Evolutionary conservation across 176 grass and related monocot genomes (phyloP).

Genomic region (Puccinellia tenuiflora): DNA sequence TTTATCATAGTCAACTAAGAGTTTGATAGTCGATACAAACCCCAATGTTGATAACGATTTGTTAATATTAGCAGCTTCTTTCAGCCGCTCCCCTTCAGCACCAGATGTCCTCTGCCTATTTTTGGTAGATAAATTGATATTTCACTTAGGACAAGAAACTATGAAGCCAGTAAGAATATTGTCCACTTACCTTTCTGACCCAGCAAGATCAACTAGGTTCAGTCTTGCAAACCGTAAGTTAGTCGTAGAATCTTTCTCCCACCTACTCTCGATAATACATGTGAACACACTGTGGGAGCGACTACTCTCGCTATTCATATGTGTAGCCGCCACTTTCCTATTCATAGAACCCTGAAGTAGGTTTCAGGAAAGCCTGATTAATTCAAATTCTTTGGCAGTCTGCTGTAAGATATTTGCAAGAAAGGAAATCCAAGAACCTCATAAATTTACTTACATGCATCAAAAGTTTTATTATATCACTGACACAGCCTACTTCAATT

Average conservation of each 20-base stretch:
- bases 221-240: conserved; percentile 92
- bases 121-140: conserved; percentile 28
- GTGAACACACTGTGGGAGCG: conserved; percentile 96
- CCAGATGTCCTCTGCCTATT: conserved; percentile 94
- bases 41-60: conserved; percentile 98
- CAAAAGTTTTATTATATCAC: conserved; percentile 87
- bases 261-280: conserved; percentile 83
- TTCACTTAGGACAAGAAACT: neutral
- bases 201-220: conserved; percentile 95
- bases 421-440: conserved; percentile 14
- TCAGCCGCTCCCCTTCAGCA: conserved; percentile 92
- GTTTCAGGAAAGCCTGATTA: neutral
- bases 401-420: neutral
- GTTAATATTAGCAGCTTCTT: conserved; percentile 94
- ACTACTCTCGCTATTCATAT: conserved; percentile 95
- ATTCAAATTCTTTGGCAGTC: neutral
- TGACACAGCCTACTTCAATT: conserved; percentile 71
- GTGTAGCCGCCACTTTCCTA: conserved; percentile 87
- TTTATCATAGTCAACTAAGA: neutral
- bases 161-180: neutral
- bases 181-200: conserved; percentile 75
- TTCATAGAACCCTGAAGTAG: conserved; percentile 79
- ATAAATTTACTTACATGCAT: conserved; percentile 50
- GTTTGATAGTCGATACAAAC: conserved; percentile 25
- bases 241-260: conserved; percentile 74